Conservation (phyloP, 2,329 filamentous ascomycete species). For the Aschersonia sp. region DNA sequence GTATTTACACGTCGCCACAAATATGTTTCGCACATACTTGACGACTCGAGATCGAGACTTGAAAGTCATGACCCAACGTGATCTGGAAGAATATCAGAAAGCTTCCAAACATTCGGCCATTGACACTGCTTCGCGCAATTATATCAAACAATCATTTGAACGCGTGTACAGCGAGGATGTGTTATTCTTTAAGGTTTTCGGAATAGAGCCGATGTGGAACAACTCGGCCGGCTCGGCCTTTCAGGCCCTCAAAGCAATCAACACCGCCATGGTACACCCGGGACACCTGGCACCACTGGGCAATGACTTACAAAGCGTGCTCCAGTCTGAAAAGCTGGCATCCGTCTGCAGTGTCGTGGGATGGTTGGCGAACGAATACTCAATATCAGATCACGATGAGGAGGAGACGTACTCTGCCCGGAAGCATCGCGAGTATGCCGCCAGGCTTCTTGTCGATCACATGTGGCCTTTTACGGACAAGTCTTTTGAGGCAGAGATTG, state of each 20-base stretch:
- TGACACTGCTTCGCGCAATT: slow-evolving; percentile 42
- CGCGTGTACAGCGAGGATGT: slow-evolving; percentile 38
- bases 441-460: slow-evolving; percentile 39
- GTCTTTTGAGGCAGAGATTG: slow-evolving; percentile 39
- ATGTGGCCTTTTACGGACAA: slow-evolving; percentile 42
- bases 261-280: slow-evolving; percentile 36
- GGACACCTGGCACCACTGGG: slow-evolving; percentile 40
- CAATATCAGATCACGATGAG: slow-evolving; percentile 41
- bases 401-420: slow-evolving; percentile 37
- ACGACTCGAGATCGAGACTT: slow-evolving; percentile 38
- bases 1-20: slow-evolving; percentile 38
- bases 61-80: slow-evolving; percentile 35
- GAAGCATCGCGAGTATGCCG: slow-evolving; percentile 42
- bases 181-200: slow-evolving; percentile 41
- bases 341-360: slow-evolving; percentile 40
- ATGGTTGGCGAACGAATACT: slow-evolving; percentile 44
- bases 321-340: slow-evolving; percentile 32
- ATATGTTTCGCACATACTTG: slow-evolving; percentile 39
- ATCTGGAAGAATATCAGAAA: slow-evolving; percentile 38
- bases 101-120: slow-evolving; percentile 33
- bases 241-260: slow-evolving; percentile 30
- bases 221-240: slow-evolving; percentile 35
- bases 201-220: slow-evolving; percentile 38
- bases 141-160: slow-evolving; percentile 46
- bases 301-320: slow-evolving; percentile 29